Percentiles rank a stretch among this genome's conserved stretches.
phyloP scores from a whole-genome alignment of 176 grass and related monocot species.

The Oryza glaberrima region DNA sequence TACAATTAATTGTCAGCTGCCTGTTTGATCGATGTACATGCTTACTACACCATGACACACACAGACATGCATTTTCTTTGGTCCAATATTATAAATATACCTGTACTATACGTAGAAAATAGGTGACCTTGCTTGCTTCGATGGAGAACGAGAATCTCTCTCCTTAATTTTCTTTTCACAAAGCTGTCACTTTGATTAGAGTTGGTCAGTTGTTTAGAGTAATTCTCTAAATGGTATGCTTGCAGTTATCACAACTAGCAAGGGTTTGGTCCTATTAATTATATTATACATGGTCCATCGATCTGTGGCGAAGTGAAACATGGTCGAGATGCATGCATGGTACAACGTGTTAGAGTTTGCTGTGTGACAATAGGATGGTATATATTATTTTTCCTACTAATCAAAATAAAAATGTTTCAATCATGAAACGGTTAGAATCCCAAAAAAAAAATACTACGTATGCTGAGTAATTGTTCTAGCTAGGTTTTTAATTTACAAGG shows the following conservation, averaged over 20 bases:
- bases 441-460: too few relatives aligned
- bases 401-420: background rate
- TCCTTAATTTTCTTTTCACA: background rate
- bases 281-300: background rate
- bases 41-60: background rate
- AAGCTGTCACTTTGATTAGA: background rate
- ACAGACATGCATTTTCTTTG: background rate
- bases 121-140: background rate
- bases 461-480: too few relatives aligned
- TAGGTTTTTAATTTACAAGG: too few relatives aligned
- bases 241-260: background rate
- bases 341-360: background rate
- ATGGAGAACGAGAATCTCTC: background rate
- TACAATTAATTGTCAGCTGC: background rate
- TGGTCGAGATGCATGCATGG: background rate
- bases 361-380: background rate
- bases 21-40: background rate
- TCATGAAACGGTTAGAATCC: background rate
- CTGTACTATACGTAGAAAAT: background rate
- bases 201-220: background rate
- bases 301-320: background rate
- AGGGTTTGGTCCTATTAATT: background rate
- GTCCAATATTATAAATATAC: background rate
- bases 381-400: background rate
- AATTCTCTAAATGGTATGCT: background rate